Evolutionary conservation across 768 basidiomycete species (phyloP), one percentile per base, ranked within the genome.

Genomic region (Fomitopsis serialis): DNA sequence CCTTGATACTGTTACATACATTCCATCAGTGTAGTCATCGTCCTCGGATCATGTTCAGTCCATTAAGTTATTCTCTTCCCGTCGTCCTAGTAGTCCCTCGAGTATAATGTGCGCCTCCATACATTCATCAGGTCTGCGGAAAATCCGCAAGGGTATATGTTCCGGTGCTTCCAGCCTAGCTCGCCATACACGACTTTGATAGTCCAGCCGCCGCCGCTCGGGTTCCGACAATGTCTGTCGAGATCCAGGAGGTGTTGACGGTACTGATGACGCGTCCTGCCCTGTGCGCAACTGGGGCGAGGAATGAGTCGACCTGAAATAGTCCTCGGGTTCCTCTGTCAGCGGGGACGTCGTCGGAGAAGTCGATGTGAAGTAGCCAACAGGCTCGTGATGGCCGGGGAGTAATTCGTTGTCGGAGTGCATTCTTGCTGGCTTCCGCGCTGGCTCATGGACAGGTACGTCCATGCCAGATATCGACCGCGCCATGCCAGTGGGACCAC

Each of bases 61-160:
- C 46, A 37, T 13, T 49, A 49, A 49, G 21, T 49, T 49, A 49
- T 49, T 27, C 10, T 48, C 32, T 35, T 49, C 44, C 11, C 11
- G 23, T 6, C 23, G 3, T 49, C 48, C 21, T 36, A 81, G 71
- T 7, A 49, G 22, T 40, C 34, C 48, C 19, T 49, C 48, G 11
- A 49, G 22, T 37, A 49, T 37, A 23, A 45, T 73, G 68, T 35
- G 69, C 22, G 75, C 78, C 67, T 92, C 89, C 15, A 77, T 72
- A 63, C 89, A 91, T 60, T 92, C 87, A 57, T 61, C 69, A 10
- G 90, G 84, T 40, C 80, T 67, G 59, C 80, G 76, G 64, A 92
- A 92, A 24, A 91, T 65, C 49, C 87, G 76, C 62, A 92, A 66
- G 19, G 71, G 67, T 10, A 89, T 73, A 57, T 79, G 71, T 27